Evolutionary conservation across 305 asterid species (phyloP).

Genomic region (Solanum hybrid): DNA sequence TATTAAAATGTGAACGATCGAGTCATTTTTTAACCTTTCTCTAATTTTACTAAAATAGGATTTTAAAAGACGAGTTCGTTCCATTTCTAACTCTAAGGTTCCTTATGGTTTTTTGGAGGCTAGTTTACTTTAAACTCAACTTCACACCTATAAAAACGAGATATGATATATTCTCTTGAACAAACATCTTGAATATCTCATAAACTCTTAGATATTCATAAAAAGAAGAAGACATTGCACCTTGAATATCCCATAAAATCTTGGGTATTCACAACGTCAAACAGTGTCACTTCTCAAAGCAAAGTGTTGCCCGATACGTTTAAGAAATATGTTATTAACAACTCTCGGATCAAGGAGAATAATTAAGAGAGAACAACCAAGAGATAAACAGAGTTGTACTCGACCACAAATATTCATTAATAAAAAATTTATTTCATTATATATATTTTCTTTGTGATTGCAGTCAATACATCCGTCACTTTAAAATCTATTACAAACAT

Average conservation of each 20-base stretch:
- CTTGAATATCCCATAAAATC: neutral
- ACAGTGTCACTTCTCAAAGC: neutral
- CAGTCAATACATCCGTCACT: neutral
- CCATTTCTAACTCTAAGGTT: neutral
- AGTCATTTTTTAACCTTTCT: neutral
- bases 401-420: too few species aligned
- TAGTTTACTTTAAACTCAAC: neutral
- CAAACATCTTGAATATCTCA: fast-evolving
- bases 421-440: fast-evolving
- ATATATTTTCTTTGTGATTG: neutral
- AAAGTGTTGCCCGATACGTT: neutral
- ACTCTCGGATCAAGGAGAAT: neutral
- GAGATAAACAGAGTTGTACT: neutral
- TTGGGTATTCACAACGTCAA: neutral
- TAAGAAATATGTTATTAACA: neutral
- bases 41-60: neutral
- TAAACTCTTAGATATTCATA: fast-evolving
- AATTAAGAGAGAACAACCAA: neutral
- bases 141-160: neutral
- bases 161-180: neutral
- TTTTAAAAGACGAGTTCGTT: neutral
- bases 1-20: neutral
- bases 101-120: neutral
- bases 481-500: neutral
- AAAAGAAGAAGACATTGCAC: fast-evolving